Conservation (phyloP, 805 yeast species). For the Kuraishia ogatae region DNA sequence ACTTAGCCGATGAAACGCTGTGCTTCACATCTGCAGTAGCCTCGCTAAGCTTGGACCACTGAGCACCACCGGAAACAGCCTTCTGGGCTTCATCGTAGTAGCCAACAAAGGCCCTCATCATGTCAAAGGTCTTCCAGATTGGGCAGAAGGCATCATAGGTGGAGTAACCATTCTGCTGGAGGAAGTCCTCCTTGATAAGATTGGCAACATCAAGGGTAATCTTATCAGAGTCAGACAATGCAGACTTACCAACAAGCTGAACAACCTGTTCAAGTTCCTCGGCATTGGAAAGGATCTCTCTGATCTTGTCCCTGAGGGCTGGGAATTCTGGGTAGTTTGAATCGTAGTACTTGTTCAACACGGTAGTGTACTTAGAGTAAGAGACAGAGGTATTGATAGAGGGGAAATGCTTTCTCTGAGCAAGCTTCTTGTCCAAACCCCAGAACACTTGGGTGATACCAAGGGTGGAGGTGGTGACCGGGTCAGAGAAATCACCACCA, state of each 20-base stretch:
- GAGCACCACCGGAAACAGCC: slow-evolving; percentile 88
- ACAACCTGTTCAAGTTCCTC: slow-evolving; percentile 99
- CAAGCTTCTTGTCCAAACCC: slow-evolving; percentile 98
- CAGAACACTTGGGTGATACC: slow-evolving; percentile 99
- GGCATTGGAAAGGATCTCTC: slow-evolving; percentile 91
- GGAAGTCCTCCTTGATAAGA: slow-evolving; percentile 93
- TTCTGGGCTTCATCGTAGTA: slow-evolving; percentile 97
- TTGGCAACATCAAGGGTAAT: slow-evolving; percentile 90
- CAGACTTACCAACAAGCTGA: slow-evolving; percentile 97
- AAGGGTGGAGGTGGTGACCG: slow-evolving; percentile 95
- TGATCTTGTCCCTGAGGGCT: slow-evolving; percentile 78
- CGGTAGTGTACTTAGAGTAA: slow-evolving; percentile 91
- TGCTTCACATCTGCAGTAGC: slow-evolving; percentile 88
- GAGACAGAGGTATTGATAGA: slow-evolving; percentile 94
- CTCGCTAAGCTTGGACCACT: slow-evolving; percentile 89
- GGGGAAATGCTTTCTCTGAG: slow-evolving; percentile 99
- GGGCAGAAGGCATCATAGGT: slow-evolving; percentile 99
- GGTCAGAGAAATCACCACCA: slow-evolving; percentile 99
- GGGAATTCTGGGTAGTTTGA: slow-evolving; percentile 87
- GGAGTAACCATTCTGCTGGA: slow-evolving; percentile 99
- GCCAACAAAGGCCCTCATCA: slow-evolving; percentile 92
- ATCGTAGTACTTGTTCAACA: slow-evolving; percentile 80
- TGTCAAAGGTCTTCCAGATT: slow-evolving; percentile 95
- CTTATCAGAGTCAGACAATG: slow-evolving; percentile 93
- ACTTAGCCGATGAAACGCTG: slow-evolving; percentile 88